Base-by-base conservation (phyloP, 352 stramenopile genomes). In the Globisporangium ultimum region DNA sequence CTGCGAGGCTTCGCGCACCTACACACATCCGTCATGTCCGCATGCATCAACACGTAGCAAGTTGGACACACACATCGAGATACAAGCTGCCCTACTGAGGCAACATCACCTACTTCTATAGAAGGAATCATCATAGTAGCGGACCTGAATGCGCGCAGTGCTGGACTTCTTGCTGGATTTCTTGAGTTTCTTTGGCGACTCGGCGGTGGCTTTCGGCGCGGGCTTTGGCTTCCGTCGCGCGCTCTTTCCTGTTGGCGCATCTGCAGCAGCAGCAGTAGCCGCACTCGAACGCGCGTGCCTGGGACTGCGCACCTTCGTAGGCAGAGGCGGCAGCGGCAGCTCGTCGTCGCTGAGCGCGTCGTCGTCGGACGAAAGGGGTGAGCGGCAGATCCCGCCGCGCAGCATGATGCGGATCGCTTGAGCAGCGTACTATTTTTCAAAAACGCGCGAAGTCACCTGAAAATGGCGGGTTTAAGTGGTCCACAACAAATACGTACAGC, bases 361-460 rank as follows among this genome's bases (percentile, higher is more conserved):
- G 46, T 84, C 75, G 28, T 55, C 61, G 0, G 77, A 87, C 34
- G 78, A 87, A 17, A 78, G 48, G 24, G 78, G 78, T 13, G 78
- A 87, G 64, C 66, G 70, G 49, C 78, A 87, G 40, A 81, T 61
- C 6, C 66, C 73, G 17, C 51, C 58, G 58, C 48, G 46, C 22
- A 41, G 47, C 45, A 54, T 58, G 65, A 65, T 78, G 18, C 24
- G 24, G 24, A 51, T 62, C 59, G 55, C 48, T 42, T 17, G 15
- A 28, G 32, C 20, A 1, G 13, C 9, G 7, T 47, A 34, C 24
- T 43, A 34, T 17, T 54, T 54, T 53, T 46, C 22, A 22, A 42
- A 7, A 8, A 41, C 48, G 48, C 28, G 7, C 28, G 28, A 2
- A 36, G 28, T 36, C 28, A 36, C 28, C 28, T 5, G 28, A 36